phyloP scores from a whole-genome alignment of 208 protist species.

The Wallacemonas collosoma region DNA sequence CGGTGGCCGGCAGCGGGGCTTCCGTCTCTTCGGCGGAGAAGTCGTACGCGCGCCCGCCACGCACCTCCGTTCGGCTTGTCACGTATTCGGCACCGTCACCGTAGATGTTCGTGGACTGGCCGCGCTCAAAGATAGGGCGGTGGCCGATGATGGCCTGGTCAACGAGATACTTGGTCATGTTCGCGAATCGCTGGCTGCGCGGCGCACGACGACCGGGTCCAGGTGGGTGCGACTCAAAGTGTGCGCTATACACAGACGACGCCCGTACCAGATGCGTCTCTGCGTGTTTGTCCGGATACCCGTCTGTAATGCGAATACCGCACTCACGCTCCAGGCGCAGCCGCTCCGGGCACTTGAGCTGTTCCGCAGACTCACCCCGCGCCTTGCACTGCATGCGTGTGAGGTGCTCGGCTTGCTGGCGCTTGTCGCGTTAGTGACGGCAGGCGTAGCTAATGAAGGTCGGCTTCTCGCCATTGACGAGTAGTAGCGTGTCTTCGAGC shows the following conservation, averaged over 20 bases:
- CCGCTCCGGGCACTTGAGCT: conserved; percentile 1
- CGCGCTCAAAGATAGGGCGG: conserved; percentile 9
- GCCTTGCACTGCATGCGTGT: background rate
- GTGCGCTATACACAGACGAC: background rate
- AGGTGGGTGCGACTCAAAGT: conserved; percentile 1
- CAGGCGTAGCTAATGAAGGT: background rate
- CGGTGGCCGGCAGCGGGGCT: background rate
- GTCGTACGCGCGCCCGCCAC: background rate
- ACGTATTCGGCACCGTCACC: conserved; percentile 1
- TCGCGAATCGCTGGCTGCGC: background rate
- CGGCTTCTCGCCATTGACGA: conserved; percentile 1
- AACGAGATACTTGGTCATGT: background rate
- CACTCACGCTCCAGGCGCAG: conserved; percentile 1
- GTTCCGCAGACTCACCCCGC: background rate
- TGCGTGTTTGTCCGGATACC: conserved; percentile 25
- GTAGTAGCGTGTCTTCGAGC: background rate
- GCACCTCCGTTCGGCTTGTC: background rate
- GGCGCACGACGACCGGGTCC: background rate
- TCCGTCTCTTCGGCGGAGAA: background rate
- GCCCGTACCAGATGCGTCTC: conserved; percentile 18
- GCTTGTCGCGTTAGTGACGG: background rate
- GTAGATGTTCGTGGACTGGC: background rate
- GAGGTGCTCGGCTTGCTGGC: background rate
- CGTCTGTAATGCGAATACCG: conserved; percentile 28
- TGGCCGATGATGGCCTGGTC: background rate